Evolutionary conservation across 2,329 filamentous ascomycete species (phyloP).

Genomic region (Curvularia eragrostidis): DNA sequence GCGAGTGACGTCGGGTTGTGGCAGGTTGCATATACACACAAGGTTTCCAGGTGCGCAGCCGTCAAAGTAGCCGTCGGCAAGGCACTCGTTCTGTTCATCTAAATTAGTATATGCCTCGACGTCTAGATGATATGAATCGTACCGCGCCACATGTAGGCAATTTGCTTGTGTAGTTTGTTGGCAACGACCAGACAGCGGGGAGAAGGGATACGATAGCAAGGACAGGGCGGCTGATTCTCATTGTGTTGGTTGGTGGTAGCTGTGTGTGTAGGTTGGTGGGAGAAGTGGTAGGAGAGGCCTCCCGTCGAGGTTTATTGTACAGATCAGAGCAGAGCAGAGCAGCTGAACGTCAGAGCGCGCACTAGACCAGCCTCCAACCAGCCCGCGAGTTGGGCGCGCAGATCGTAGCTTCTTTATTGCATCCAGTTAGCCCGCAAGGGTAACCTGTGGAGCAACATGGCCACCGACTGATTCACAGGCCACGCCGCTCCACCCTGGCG

Average conservation of each 20-base stretch:
- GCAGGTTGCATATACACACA: conserved; percentile 23
- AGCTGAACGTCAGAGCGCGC: not conserved
- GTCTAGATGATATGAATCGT: not conserved
- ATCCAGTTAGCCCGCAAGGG: not conserved
- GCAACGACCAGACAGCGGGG: conserved; percentile 18
- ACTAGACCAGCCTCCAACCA: not conserved
- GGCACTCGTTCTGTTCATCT: conserved; percentile 1
- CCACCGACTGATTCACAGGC: not conserved
- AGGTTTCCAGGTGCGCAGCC: conserved; percentile 17
- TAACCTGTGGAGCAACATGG: not conserved
- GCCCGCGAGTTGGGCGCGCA: conserved; percentile 1
- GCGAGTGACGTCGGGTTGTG: conserved; percentile 22
- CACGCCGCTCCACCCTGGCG: not conserved
- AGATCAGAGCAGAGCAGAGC: too few relatives aligned
- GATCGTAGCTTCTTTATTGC: not conserved
- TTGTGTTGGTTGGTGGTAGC: not conserved
- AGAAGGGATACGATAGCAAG: conserved; percentile 16
- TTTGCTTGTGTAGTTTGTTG: conserved; percentile 8
- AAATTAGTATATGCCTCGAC: not conserved
- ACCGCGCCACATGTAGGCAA: conserved; percentile 29
- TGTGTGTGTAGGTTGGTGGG: not conserved
- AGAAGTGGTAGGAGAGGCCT: not conserved
- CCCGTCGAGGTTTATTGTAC: not conserved
- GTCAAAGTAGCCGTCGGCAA: conserved; percentile 19
- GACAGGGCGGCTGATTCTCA: conserved; percentile 16